Base-by-base conservation (phyloP, 2,329 filamentous ascomycete species). In the Emergomyces orientalis region DNA sequence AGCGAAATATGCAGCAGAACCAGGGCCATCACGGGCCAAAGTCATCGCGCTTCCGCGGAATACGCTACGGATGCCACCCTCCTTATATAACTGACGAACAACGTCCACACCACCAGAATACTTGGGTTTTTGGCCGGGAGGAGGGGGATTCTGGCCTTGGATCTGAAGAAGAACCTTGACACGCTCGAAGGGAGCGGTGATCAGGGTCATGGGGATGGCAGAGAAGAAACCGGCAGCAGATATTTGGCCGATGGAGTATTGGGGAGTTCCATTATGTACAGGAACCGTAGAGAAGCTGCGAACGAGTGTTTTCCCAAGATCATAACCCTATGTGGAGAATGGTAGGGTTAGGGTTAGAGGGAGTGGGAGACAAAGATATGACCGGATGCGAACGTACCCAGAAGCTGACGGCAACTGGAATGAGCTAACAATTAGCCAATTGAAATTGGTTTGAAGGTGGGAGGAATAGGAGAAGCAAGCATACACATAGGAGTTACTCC, bases 401-500 rank as follows among this genome's bases (percentile, higher is more conserved):
- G 77, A 88, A 88, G 72, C 83, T 86, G 22, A 88, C 84, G 60
- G 85, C 85, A 70, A 87, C 84, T 86, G 65, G 37, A 61, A 25
- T 47, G 59, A 30, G 54, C n/a, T 14, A 43, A 17, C 9, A 27
- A 19, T 66, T 64, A 66, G 61, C 27, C 13, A 54, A 43, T 37
- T n/a, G 43, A 55, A 32, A 43, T 34, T 30, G 17, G n/a, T 37
- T 4, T 55, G n/a, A 41, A 55, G 3, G 32, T 30, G 19, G 62
- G 64, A 62, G 43, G 65, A 22, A 59, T 14, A 66, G 47, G 59
- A 25, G n/a, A 57, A 49, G 52, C 54, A 62, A 30, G 47, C 92
- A 78, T 84, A 97, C 92, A 99, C 94, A 99, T 99, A 62, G 94
- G 94, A 65, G 94, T 99, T 19, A 99, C 94, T 61, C 94, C 94